Evolutionary conservation across 805 yeast species (phyloP).

Genomic region (Wickerhamiella sergipiensis): DNA sequence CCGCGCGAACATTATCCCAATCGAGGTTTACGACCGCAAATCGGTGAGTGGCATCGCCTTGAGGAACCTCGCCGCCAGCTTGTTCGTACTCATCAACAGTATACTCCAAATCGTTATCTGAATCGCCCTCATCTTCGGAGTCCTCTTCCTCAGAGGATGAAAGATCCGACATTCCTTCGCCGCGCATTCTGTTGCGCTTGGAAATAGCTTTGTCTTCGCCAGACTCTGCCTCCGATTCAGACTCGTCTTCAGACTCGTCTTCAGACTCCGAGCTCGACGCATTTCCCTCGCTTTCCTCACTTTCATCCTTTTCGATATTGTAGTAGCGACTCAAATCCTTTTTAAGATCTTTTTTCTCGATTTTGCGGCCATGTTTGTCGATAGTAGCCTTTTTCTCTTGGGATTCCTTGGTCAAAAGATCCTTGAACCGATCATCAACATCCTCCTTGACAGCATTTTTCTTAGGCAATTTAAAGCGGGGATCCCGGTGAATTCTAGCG

Average conservation of each 20-base stretch:
- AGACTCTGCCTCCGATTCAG: slow-evolving; percentile 7
- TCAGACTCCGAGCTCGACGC: slow-evolving; percentile 10
- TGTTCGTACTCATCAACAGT: slow-evolving; percentile 26
- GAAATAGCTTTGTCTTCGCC: slow-evolving; percentile 3
- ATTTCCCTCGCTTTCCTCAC: slow-evolving; percentile 6
- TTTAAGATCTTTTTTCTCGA: slow-evolving; percentile 33
- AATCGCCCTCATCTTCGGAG: slow-evolving; percentile 12
- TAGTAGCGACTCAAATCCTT: slow-evolving; percentile 54
- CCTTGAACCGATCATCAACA: slow-evolving; percentile 76
- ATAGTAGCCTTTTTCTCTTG: slow-evolving; percentile 46
- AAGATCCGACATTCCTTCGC: slow-evolving; percentile 22
- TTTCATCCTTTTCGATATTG: slow-evolving; percentile 30
- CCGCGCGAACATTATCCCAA: slow-evolving; percentile 89
- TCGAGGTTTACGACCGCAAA: slow-evolving; percentile 92
- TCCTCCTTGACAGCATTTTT: slow-evolving; percentile 57
- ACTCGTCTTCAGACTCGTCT: slow-evolving; percentile 13
- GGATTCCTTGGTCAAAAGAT: slow-evolving; percentile 42
- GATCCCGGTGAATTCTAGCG: slow-evolving; percentile 67
- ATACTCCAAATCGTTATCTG: slow-evolving; percentile 9
- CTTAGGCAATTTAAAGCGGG: slow-evolving; percentile 69
- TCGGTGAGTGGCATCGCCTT: slow-evolving; percentile 69
- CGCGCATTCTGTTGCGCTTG: slow-evolving; percentile 26
- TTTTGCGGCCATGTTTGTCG: slow-evolving; percentile 77
- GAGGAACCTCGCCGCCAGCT: slow-evolving; percentile 42
- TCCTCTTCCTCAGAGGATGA: slow-evolving; percentile 12